Evolutionary conservation across 495 filamentous ascomycete species (phyloP).

Genomic region (Antarctomyces pellizariae): DNA sequence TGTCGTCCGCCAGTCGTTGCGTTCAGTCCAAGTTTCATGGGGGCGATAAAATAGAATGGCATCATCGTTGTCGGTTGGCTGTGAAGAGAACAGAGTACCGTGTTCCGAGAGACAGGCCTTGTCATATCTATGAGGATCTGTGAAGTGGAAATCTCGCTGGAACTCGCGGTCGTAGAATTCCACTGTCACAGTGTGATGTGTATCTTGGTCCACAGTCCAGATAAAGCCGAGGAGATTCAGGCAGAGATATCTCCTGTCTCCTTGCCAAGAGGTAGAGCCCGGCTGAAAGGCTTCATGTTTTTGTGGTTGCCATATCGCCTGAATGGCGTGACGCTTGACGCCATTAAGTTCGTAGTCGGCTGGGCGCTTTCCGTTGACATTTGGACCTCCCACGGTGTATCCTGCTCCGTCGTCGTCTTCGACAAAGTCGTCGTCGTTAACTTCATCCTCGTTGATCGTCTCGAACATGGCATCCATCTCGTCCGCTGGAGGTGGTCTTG

Average conservation of each 20-base stretch:
- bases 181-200: slow-evolving; percentile 84
- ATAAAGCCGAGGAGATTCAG: slow-evolving; percentile 82
- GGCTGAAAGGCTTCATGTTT: slow-evolving; percentile 74
- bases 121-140: slow-evolving; percentile 83
- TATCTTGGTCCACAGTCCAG: slow-evolving; percentile 93
- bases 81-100: slow-evolving; percentile 71
- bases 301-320: slow-evolving; percentile 36
- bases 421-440: slow-evolving; percentile 60
- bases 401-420: slow-evolving; percentile 91
- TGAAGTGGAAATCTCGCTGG: slow-evolving; percentile 91
- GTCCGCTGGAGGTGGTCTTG: too few species aligned
- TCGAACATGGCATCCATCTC: too few species aligned
- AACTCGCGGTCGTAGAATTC: slow-evolving; percentile 91
- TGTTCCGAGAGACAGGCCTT: slow-evolving; percentile 76
- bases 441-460: too few species aligned
- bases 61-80: slow-evolving; percentile 37
- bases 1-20: slow-evolving; percentile 73
- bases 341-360: slow-evolving; percentile 22
- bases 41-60: slow-evolving; percentile 90
- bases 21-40: slow-evolving; percentile 85
- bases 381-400: slow-evolving; percentile 44
- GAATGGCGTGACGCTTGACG: slow-evolving; percentile 21
- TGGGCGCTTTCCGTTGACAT: slow-evolving; percentile 41
- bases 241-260: slow-evolving; percentile 80
- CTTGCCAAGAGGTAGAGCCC: slow-evolving; percentile 85